Percentiles rank a stretch among this genome's conserved stretches.
phyloP scores from a whole-genome alignment of 306 rosid species.

The Citrullus amarus region DNA sequence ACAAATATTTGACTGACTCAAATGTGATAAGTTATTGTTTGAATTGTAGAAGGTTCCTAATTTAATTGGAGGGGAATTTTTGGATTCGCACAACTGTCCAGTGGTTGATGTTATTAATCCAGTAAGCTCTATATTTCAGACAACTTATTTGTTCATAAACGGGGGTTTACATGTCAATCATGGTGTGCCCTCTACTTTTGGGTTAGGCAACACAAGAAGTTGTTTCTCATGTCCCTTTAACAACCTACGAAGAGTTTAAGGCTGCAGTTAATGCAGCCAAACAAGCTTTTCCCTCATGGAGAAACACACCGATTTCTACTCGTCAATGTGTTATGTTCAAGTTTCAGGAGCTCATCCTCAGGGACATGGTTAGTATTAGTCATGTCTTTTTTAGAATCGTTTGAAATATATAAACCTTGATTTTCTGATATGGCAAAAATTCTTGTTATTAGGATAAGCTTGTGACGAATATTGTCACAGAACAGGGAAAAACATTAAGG shows the following conservation, averaged over 20 bases:
- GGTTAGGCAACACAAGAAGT: conserved; percentile 69
- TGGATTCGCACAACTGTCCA: conserved; percentile 39
- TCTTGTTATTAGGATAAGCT: conserved; percentile 48
- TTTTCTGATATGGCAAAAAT: conserved; percentile 4
- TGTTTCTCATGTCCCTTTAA: conserved; percentile 59
- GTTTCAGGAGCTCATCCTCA: conserved; percentile 56
- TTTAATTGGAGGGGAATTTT: conserved; percentile 50
- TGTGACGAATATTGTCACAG: conserved; percentile 39
- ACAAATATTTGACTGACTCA: not conserved
- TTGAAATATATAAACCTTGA: conserved; percentile 4
- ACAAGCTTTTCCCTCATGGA: conserved; percentile 64
- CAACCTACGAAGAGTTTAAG: conserved; percentile 62
- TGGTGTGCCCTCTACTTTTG: conserved; percentile 16
- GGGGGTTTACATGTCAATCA: not conserved
- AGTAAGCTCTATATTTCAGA: conserved; percentile 31
- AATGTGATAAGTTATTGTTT: conserved; percentile 18
- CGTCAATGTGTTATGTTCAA: conserved; percentile 63
- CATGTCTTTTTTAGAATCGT: not conserved
- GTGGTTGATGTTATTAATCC: conserved; percentile 47
- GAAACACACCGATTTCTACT: conserved; percentile 37
- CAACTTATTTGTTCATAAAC: not conserved
- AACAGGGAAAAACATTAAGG: conserved; percentile 57
- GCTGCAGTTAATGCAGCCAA: conserved; percentile 64
- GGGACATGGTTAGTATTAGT: conserved; percentile 49
- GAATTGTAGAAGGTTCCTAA: conserved; percentile 57